Evolutionary conservation across 2,329 filamentous ascomycete species (phyloP).

Genomic region (Beauveria brongniartii): DNA sequence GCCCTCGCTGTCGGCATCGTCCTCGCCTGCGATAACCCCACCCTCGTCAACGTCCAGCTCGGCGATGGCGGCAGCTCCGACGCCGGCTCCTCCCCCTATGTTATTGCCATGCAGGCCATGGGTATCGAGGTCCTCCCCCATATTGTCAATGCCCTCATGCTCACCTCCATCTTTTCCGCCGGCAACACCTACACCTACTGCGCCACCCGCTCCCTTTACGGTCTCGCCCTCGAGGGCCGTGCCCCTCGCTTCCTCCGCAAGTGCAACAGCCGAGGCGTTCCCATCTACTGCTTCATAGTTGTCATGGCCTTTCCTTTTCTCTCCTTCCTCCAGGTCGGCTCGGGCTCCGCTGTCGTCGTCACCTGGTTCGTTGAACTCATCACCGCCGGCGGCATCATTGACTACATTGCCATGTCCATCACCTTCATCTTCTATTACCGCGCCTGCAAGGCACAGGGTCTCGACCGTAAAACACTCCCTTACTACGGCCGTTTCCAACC

Average conservation of each 20-base stretch:
- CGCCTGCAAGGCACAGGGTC: constrained; percentile 44
- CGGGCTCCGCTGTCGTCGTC: constrained; percentile 39
- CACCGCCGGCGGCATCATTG: constrained; percentile 51
- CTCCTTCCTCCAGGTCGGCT: constrained; percentile 43
- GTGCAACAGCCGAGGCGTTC: constrained; percentile 53
- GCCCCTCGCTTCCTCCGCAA: constrained; percentile 45
- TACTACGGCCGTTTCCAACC: constrained; percentile 54
- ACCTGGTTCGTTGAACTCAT: constrained; percentile 49
- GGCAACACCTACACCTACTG: constrained; percentile 46
- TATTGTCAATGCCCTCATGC: constrained; percentile 46
- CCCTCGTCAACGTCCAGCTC: constrained; percentile 43
- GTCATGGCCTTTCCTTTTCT: constrained; percentile 46
- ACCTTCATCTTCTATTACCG: constrained; percentile 41
- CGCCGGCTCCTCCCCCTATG: constrained; percentile 53
- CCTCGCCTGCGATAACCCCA: constrained; percentile 55
- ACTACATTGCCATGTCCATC: constrained; percentile 48
- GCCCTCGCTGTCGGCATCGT: constrained; percentile 59
- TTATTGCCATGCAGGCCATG: constrained; percentile 53
- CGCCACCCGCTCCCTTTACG: constrained; percentile 41
- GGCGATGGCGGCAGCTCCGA: constrained; percentile 26
- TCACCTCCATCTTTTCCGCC: constrained; percentile 36
- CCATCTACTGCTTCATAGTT: constrained; percentile 47
- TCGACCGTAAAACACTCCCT: constrained; percentile 44
- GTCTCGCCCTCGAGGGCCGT: constrained; percentile 41
- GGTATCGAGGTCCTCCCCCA: constrained; percentile 45